Percentiles rank a stretch among this genome's conserved stretches.
These are phyloP conservation scores for Zymoseptoria ardabiliae DNA, from an alignment of 2,329 filamentous ascomycete species.

Conservation along the genomic window DNA sequence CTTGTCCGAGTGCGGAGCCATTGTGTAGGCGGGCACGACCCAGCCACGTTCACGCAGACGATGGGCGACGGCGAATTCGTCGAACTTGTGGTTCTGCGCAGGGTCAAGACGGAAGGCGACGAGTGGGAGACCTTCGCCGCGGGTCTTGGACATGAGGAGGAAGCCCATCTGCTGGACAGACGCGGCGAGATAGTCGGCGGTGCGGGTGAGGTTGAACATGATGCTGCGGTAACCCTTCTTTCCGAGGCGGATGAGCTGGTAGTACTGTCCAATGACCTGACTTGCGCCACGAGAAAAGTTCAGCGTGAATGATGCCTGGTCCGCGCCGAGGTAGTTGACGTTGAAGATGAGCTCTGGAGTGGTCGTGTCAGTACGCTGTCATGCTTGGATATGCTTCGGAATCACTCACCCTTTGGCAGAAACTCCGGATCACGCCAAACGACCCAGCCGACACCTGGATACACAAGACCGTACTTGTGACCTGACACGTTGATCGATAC, in stretches of 20 bases:
- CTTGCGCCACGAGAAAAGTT: slow-evolving; percentile 96
- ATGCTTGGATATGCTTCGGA: background rate
- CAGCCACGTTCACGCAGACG: slow-evolving; percentile 80
- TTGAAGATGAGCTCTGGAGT: slow-evolving; percentile 80
- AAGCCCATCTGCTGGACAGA: slow-evolving; percentile 70
- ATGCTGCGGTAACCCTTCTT: slow-evolving; percentile 88
- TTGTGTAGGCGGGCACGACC: slow-evolving; percentile 94
- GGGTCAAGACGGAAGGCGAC: slow-evolving; percentile 77
- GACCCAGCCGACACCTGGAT: slow-evolving; percentile 91
- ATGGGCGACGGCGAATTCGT: slow-evolving; percentile 60
- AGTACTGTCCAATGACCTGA: slow-evolving; percentile 94
- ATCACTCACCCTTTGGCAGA: slow-evolving; percentile 54
- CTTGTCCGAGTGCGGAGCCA: slow-evolving; percentile 78
- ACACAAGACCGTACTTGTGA: slow-evolving; percentile 76
- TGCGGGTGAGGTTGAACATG: slow-evolving; percentile 88
- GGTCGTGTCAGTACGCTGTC: background rate
- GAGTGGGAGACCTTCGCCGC: slow-evolving; percentile 73
- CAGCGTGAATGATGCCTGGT: slow-evolving; percentile 90
- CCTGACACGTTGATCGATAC: slow-evolving; percentile 92
- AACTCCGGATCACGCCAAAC: slow-evolving; percentile 79
- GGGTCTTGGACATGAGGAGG: slow-evolving; percentile 75
- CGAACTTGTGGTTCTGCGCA: slow-evolving; percentile 45
- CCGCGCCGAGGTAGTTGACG: slow-evolving; percentile 96
- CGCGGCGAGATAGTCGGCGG: slow-evolving; percentile 75
- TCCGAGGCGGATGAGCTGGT: slow-evolving; percentile 89